These are phyloP conservation scores for Zea mays DNA, from an alignment of 176 grass and related monocot species.

Conservation along the genomic window Zm-B73-REFERENCE-NAM-5.0 NC_050099.1:80474001-80474500, in stretches of 20 bases:
- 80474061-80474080: constrained; percentile 41
- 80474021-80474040: constrained; percentile 57
- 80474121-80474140: constrained; percentile 47
- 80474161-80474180: neutral
- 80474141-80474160: constrained; percentile 18
- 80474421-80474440: too few species aligned
- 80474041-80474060: constrained; percentile 74
- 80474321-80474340: too few species aligned
- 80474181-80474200: neutral
- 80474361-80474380: too few species aligned
- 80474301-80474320: neutral
- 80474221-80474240: constrained; percentile 60
- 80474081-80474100: neutral
- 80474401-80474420: too few species aligned
- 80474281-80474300: neutral
- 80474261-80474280: neutral
- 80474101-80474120: constrained; percentile 20
- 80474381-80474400: neutral
- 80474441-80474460: too few species aligned
- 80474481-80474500: too few species aligned
- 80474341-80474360: too few species aligned
- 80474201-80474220: constrained; percentile 54
- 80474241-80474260: neutral
- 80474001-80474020: constrained; percentile 46
- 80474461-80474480: too few species aligned